A percentile compares a stretch with the other conserved stretches of the same genome.
Evolutionary conservation across 139 green algal genomes (phyloP).

Genomic region (Deuterostichococcus epilithicus): DNA sequence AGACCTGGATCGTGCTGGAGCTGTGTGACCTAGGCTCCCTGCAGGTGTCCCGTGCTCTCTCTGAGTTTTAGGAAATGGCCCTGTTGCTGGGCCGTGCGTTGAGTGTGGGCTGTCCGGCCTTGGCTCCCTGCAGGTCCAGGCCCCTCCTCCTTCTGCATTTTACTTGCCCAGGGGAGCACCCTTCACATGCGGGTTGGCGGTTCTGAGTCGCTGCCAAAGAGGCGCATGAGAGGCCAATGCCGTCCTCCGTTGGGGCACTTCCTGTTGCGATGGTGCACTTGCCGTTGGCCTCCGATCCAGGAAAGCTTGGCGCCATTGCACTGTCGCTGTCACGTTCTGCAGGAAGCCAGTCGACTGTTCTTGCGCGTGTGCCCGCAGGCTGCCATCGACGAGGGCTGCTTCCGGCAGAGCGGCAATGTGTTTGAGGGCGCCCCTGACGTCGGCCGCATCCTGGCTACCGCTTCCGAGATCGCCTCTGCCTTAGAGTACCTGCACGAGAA

Average conservation of each 20-base stretch:
- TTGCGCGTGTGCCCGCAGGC: background rate
- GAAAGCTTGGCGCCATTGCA: no score
- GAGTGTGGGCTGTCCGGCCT: background rate
- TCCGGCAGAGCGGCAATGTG: slow-evolving; percentile 1
- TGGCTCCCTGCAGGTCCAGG: no score
- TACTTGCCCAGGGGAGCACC: no score
- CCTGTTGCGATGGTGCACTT: no score
- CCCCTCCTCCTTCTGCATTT: no score
- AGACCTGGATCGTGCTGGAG: slow-evolving; percentile 26
- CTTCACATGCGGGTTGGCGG: no score
- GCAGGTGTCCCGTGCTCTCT: background rate
- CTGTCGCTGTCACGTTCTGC: no score
- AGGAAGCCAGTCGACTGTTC: background rate
- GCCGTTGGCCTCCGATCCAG: no score
- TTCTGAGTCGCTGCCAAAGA: no score
- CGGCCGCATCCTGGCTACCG: background rate
- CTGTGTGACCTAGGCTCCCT: slow-evolving; percentile 21
- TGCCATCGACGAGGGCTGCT: slow-evolving; percentile 4
- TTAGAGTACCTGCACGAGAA: background rate
- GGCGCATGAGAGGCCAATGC: no score
- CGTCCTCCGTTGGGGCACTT: no score
- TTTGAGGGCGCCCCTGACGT: slow-evolving; percentile 1
- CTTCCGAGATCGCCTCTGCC: background rate
- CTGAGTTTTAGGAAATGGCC: background rate
- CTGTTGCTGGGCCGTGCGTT: background rate